A percentile compares a stretch with the other conserved stretches of the same genome.
phyloP scores from a whole-genome alignment of 2,329 filamentous ascomycete species.

The Acarospora socialis region DNA sequence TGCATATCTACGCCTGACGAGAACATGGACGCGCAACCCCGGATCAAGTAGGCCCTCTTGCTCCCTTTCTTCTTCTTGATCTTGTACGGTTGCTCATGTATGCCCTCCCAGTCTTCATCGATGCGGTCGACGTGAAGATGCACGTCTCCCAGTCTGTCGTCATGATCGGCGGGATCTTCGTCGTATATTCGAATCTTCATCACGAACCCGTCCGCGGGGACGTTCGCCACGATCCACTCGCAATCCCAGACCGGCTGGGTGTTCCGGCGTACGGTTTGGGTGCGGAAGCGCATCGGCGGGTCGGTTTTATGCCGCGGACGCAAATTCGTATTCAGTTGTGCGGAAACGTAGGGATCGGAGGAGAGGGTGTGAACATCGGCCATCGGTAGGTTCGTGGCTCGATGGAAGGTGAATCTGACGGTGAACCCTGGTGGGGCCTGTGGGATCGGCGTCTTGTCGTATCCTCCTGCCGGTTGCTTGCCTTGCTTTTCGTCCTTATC shows the following conservation, averaged over 20 bases:
- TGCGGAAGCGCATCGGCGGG: slow-evolving; percentile 58
- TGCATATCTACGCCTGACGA: slow-evolving; percentile 50
- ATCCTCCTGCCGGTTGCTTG: slow-evolving; percentile 55
- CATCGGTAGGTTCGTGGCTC: slow-evolving; percentile 65
- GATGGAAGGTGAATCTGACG: slow-evolving; percentile 69
- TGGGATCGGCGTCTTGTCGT: slow-evolving; percentile 64
- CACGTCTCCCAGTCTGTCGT: slow-evolving; percentile 79
- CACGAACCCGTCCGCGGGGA: slow-evolving; percentile 65
- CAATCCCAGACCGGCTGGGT: slow-evolving; percentile 70
- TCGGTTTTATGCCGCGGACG: slow-evolving; percentile 75
- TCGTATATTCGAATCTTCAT: slow-evolving; percentile 82
- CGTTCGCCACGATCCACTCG: slow-evolving; percentile 77
- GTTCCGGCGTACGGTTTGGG: slow-evolving; percentile 56
- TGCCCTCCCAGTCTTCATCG: slow-evolving; percentile 51
- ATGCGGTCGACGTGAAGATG: slow-evolving; percentile 52
- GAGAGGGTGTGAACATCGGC: slow-evolving; percentile 65
- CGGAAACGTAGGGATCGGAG: slow-evolving; percentile 70
- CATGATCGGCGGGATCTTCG: slow-evolving; percentile 72
- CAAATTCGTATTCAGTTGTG: slow-evolving; percentile 58
- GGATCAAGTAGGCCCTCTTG: slow-evolving; percentile 70
- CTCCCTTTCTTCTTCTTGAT: slow-evolving; percentile 76
- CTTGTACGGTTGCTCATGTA: slow-evolving; percentile 49
- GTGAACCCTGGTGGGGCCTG: slow-evolving; percentile 65
- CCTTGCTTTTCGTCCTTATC: slow-evolving; percentile 21
- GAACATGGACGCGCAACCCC: slow-evolving; percentile 51